phyloP scores from a whole-genome alignment of 1,284 basidiomycete species.

The Meira miltonrushii region DNA sequence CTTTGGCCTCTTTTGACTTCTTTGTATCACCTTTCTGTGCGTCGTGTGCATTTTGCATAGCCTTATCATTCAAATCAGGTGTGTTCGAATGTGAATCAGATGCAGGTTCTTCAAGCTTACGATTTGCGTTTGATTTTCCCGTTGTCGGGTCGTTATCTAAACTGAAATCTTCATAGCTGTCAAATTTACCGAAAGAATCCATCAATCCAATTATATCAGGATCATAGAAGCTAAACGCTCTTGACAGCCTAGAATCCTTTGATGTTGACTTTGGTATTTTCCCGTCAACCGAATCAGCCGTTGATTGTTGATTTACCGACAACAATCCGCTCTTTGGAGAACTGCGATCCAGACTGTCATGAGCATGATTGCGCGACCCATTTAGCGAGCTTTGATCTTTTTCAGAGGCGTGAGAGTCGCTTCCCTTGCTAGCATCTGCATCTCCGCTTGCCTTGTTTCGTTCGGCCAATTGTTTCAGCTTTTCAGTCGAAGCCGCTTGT shows the following conservation, averaged over 20 bases:
- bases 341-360: no score
- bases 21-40: background rate
- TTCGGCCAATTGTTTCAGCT: no score
- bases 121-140: background rate
- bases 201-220: constrained; percentile 65
- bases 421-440: no score
- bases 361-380: no score
- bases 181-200: constrained; percentile 50
- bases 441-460: no score
- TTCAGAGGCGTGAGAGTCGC: no score
- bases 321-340: no score
- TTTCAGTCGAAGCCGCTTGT: no score
- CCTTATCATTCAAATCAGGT: background rate
- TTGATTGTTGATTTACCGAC: no score
- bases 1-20: background rate
- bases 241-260: background rate
- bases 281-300: no score
- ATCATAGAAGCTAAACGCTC: constrained; percentile 62
- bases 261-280: no score
- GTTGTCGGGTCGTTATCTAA: background rate
- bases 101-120: background rate
- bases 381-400: no score
- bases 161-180: constrained; percentile 28
- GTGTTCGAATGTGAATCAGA: background rate
- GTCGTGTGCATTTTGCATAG: background rate